Base-by-base conservation (phyloP, 179 eudicot genomes). In the Beta corolliflora region DNA sequence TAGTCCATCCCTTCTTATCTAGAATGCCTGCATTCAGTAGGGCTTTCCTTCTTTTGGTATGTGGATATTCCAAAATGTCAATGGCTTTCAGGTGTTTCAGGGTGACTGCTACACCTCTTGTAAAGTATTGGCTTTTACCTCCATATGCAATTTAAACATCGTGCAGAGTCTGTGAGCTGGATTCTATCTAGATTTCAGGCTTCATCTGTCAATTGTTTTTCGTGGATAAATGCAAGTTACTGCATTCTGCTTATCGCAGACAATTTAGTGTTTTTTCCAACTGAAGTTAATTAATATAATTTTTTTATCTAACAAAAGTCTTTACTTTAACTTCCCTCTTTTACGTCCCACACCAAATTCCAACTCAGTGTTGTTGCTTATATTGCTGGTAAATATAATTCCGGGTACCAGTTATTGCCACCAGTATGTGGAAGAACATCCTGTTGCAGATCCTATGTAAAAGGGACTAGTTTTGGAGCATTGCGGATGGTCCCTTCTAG, bases 401-500 rank as follows among this genome's bases (percentile, higher is more conserved):
- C n/a, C n/a, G 1, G 2, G 9, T 63, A 19, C 36, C 69, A 11
- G 45, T 29, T 7, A 64, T 64, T 64, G 15, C 69, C 21, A 16
- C 6, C 25, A 23, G 69, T 23, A 64, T 23, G 31, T 64, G 69
- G 41, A 25, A 64, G 69, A 64, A 25, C 69, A 64, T 11, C 31
- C 21, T 11, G 58, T 71, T 10, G 64, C 58, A 11, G 75, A 55
- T 73, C 12, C 7, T 55, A 13, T 55, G 63, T 31, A 16, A 15
- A 54, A 7, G 46, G 46, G 4, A 29, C 63, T 9, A 72, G 15
- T 54, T 68, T 65, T 71, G 89, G 86, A 82, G 89, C 78, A 74
- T 60, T 59, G 21, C 61, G 84, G 85, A 78, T 23, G 87, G 85
- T 36, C 44, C 76, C 77, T 77, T 84, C 87, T 87, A 87, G 78